These are phyloP conservation scores for Eimeria sp. DNA, from an alignment of 169 alveolate species.

Conservation along the genomic window DNA sequence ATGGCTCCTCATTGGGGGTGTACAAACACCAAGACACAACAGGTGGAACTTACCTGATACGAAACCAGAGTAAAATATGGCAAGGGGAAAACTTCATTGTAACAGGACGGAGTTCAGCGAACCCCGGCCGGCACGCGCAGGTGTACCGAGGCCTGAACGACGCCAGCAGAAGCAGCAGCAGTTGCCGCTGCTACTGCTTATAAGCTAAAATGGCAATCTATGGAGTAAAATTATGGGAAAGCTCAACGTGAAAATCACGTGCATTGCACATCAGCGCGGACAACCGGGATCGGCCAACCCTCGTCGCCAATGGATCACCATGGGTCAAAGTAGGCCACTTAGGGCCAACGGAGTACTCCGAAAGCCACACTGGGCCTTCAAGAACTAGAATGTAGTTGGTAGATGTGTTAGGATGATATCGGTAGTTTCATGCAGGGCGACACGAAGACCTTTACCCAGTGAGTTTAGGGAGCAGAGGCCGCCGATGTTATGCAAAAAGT, in stretches of 20 bases:
- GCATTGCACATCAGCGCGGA: not conserved
- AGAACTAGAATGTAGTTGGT: not conserved
- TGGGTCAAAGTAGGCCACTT: slow-evolving; percentile 27
- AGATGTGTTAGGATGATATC: not conserved
- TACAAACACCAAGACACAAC: not conserved
- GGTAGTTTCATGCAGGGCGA: not conserved
- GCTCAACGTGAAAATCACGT: not conserved
- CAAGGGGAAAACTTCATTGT: not conserved
- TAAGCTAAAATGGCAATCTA: not conserved
- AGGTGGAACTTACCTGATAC: not conserved
- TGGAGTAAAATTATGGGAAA: not conserved
- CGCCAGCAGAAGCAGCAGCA: not conserved
- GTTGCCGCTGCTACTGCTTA: slow-evolving; percentile 9
- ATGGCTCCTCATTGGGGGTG: not conserved
- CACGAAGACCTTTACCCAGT: not conserved
- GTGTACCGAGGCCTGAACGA: not conserved
- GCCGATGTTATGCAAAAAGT: not conserved
- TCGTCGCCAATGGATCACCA: not conserved
- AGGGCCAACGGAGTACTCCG: not conserved
- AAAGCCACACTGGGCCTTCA: not conserved
- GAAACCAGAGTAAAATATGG: not conserved
- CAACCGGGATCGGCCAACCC: not conserved
- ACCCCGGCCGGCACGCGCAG: slow-evolving; percentile 6
- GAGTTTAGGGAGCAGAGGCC: not conserved
- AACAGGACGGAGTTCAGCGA: slow-evolving; percentile 9